Base-by-base conservation (phyloP, 441 rosid species). In the Eruca vesicaria region DNA sequence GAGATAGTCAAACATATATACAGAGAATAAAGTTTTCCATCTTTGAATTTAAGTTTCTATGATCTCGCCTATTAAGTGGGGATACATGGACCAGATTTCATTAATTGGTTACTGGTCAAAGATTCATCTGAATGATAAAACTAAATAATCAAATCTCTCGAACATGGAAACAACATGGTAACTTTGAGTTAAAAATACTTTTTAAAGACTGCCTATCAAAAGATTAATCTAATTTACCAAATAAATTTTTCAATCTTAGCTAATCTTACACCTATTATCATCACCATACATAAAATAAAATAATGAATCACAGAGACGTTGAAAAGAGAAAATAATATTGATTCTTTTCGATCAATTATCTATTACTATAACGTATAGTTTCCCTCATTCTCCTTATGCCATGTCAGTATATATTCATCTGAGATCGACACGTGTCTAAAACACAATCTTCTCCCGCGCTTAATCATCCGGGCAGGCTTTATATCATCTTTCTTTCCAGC, bases 181-280 rank as follows among this genome's bases (percentile, higher is more conserved):
- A 28, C 53, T 48, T 59, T 23, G 73, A 16, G 7, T 15, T 16
- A 48, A 48, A 21, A 20, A 7, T 82, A 75, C 86, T 80, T 61
- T 63, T 72, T 36, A 76, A 56, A 67, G 19, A 53, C 59, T 66
- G 33, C 68, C 20, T 29, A 28, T 48, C 63, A 68, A 26, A n/a
- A n/a, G n/a, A n/a, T n/a, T n/a, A n/a, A n/a, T n/a, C n/a, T n/a
- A n/a, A n/a, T n/a, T n/a, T n/a, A n/a, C n/a, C n/a, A 2, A 21
- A 26, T 1, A 19, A 32, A 20, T 19, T 58, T 38, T 57, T 38
- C 62, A 12, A 77, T n/a, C 52, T 1, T 70, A 43, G 28, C 29
- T 71, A 83, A 66, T n/a, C n/a, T n/a, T n/a, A n/a, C n/a, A n/a
- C 16, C 23, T 36, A 53, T 50, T 31, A 26, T 36, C 5, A 50